Evolutionary conservation across 441 rosid species (phyloP).

Genomic region (Flueggea neowawraea): DNA sequence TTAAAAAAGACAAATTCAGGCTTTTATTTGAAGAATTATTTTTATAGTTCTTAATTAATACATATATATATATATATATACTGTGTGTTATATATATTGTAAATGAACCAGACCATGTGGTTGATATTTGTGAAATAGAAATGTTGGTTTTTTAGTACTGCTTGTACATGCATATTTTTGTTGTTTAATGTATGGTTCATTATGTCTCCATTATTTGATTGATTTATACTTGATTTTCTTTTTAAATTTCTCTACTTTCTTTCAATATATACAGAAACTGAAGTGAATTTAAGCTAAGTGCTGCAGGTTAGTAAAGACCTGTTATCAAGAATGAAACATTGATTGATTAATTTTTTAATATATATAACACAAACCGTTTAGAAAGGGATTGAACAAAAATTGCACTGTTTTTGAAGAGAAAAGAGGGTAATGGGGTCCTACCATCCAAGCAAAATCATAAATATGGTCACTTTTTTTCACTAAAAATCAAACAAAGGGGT

Average conservation of each 20-base stretch:
- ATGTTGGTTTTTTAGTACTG: not conserved
- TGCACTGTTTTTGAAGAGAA: no score
- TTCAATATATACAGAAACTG: no score
- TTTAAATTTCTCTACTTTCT: no score
- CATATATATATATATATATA: no score
- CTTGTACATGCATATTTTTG: not conserved
- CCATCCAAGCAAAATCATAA: slow-evolving; percentile 13
- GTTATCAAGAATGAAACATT: no score
- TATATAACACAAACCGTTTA: no score
- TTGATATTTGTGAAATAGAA: slow-evolving; percentile 8
- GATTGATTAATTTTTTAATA: no score
- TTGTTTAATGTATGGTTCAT: not conserved
- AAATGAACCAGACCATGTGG: not conserved
- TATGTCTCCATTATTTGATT: not conserved
- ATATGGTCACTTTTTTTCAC: slow-evolving; percentile 17
- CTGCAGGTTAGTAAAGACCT: no score
- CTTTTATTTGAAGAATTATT: not conserved
- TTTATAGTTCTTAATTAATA: not conserved
- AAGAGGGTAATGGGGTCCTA: no score
- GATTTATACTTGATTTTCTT: no score
- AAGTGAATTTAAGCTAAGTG: no score
- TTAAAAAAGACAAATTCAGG: not conserved
- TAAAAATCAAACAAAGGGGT: slow-evolving; percentile 7
- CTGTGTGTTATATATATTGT: not conserved
- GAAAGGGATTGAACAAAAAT: no score